Percentiles rank a stretch among this genome's conserved stretches.
Conservation (phyloP, 345 rosid genomes). For the Iberis pinnata region DNA sequence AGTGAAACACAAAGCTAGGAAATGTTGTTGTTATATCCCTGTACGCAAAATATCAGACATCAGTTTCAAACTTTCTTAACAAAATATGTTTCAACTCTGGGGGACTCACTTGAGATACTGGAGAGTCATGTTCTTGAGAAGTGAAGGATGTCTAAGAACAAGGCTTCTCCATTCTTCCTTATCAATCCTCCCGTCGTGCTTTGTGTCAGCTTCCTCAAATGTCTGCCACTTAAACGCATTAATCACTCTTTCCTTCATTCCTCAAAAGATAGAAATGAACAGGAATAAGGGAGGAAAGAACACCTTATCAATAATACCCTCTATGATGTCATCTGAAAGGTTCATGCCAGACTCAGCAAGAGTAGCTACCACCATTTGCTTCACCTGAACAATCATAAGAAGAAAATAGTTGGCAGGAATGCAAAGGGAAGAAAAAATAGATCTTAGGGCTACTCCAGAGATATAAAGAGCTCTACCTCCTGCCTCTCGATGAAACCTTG, state of each 20-base stretch:
- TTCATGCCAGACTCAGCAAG: slow-evolving; percentile 89
- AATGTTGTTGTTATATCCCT: slow-evolving; percentile 96
- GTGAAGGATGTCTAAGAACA: slow-evolving; percentile 70
- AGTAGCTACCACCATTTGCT: slow-evolving; percentile 83
- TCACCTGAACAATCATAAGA: slow-evolving; percentile 40
- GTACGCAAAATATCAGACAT: slow-evolving; percentile 7
- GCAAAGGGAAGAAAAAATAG: neutral
- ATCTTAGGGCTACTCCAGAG: neutral
- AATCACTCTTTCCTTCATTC: slow-evolving; percentile 5
- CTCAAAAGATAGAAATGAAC: neutral
- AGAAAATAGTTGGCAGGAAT: neutral
- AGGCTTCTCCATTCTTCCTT: slow-evolving; percentile 79
- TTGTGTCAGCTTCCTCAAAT: slow-evolving; percentile 70
- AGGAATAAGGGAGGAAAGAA: slow-evolving; percentile 10
- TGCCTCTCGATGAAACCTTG: slow-evolving; percentile 90
- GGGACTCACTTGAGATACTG: slow-evolving; percentile 72
- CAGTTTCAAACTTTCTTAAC: neutral
- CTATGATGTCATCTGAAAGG: slow-evolving; percentile 68
- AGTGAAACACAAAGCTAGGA: slow-evolving; percentile 97
- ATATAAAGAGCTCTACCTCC: slow-evolving; percentile 39
- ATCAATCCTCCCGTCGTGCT: slow-evolving; percentile 71
- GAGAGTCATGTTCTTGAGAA: slow-evolving; percentile 72
- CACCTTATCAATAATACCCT: slow-evolving; percentile 82
- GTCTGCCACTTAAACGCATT: slow-evolving; percentile 40
- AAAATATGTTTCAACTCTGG: too few species aligned